Conservation (phyloP, 2,329 filamentous ascomycete genomes). For the Hypoxylon sp. region DNA sequence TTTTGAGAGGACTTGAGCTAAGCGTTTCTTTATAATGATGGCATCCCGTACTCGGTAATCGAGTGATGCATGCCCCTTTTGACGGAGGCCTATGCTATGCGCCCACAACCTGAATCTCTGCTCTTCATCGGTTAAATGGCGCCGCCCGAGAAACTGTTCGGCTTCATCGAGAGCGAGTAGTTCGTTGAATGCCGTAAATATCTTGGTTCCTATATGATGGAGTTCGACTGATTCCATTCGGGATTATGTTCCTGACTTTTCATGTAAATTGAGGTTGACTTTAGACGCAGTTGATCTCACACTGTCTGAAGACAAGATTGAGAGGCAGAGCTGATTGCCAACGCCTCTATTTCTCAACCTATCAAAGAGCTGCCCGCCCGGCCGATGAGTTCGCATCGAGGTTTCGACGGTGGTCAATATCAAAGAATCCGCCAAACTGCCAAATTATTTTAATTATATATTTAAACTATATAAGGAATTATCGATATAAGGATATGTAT, state of each 20-base stretch:
- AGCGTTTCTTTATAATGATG: conserved; percentile 25
- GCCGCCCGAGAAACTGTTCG: background rate
- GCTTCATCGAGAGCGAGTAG: background rate
- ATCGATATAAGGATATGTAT: too few species aligned
- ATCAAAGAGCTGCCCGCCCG: conserved; percentile 1
- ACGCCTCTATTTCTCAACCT: background rate
- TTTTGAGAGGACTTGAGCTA: conserved; percentile 5
- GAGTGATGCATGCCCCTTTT: conserved; percentile 41
- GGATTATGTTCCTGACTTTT: background rate
- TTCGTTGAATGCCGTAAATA: background rate
- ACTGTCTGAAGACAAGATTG: background rate
- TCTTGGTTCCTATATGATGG: background rate
- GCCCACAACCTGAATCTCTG: conserved; percentile 42
- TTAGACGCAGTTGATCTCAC: background rate
- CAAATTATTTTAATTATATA: too few species aligned
- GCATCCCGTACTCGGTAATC: conserved; percentile 44
- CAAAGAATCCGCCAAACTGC: too few species aligned
- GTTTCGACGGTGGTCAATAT: too few species aligned
- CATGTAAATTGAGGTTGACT: background rate
- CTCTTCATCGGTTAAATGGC: conserved; percentile 7
- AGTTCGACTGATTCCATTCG: background rate
- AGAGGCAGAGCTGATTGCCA: background rate
- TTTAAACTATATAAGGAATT: too few species aligned
- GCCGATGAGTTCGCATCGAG: background rate
- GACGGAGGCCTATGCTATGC: conserved; percentile 33